Evolutionary conservation across 768 basidiomycete genomes (phyloP), one percentile per base, ranked within the genome.

Genomic region (Hortiboletus campestris): DNA sequence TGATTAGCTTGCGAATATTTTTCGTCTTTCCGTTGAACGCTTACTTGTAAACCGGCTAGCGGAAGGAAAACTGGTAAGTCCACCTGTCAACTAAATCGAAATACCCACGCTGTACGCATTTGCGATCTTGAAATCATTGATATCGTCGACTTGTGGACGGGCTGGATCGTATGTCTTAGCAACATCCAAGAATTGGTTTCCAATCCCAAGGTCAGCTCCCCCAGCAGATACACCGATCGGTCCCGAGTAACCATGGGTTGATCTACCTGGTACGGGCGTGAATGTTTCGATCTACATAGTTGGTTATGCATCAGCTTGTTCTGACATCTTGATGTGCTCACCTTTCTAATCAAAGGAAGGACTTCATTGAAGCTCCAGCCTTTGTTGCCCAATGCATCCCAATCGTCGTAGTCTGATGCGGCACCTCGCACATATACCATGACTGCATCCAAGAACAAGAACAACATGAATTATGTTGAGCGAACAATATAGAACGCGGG

Each of bases 361-460:
- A 88, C 64, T 31, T 82, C 72, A 40, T 75, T 72, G 1, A 81
- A 80, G 9, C 83, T 76, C 86, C 86, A 88, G 4, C 85, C 85
- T 3, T 77, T 67, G 63, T 86, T 85, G 5, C 73, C 74, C 32
- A 80, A 66, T 3, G 72, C 62, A 3, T 39, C 61, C 86, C 85
- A 87, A 46, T 81, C 81, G 60, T 88, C 82, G 53, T 81, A 86
- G 62, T 88, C 86, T 0, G 84, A 85, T 1, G 82, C 79, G 16
- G 80, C 68, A 6, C 82, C 79, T 14, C 85, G 78, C 2, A 76
- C 80, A 59, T 85, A 86, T 73, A 81, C 75, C 64, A 76, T 75
- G 60, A 70, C 76, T 66, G 19, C 6, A 56, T 35, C 10, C 38
- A 13, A 46, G 17, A 22, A 17, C 20, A 38, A n/a, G 19, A 12